Percentiles rank a stretch among this genome's conserved stretches.
Conservation (phyloP, 1,139 yeast species). For the Blastobotrys arbuscula region DNA sequence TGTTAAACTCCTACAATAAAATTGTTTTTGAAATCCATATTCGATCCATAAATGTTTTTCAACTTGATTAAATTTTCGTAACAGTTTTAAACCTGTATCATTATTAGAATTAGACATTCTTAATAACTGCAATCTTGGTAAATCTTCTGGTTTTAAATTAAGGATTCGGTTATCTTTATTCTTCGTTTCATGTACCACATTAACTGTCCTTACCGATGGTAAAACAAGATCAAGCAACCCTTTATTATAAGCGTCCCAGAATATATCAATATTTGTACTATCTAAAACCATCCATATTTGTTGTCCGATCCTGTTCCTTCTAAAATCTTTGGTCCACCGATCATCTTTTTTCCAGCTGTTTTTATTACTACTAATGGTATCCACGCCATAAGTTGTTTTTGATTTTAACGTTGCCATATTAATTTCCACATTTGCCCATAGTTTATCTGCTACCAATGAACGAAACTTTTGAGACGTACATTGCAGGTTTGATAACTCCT, state of each 20-base stretch:
- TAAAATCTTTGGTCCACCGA: slow-evolving; percentile 11
- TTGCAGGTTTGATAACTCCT: slow-evolving; percentile 6
- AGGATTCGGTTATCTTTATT: neutral
- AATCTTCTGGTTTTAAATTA: slow-evolving; percentile 10
- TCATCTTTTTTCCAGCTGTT: no score
- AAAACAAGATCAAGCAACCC: slow-evolving; percentile 11
- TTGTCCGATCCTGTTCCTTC: neutral
- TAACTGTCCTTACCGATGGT: slow-evolving; percentile 12
- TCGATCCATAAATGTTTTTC: slow-evolving; percentile 16
- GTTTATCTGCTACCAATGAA: slow-evolving; percentile 8
- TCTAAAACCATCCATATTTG: slow-evolving; percentile 16
- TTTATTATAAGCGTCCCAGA: slow-evolving; percentile 9
- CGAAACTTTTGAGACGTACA: slow-evolving; percentile 7
- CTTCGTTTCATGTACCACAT: slow-evolving; percentile 4
- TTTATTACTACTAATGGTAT: no score
- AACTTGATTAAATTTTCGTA: slow-evolving; percentile 11
- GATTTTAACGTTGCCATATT: slow-evolving; percentile 9
- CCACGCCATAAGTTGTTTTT: no score
- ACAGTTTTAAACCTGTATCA: slow-evolving; percentile 8
- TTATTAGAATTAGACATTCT: slow-evolving; percentile 6
- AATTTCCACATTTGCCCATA: slow-evolving; percentile 16
- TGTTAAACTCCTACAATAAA: neutral
- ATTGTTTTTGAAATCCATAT: neutral
- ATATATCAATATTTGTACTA: slow-evolving; percentile 3
- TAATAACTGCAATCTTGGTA: slow-evolving; percentile 13